A percentile compares a stretch with the other conserved stretches of the same genome.
These are phyloP conservation scores for Fusarium lyarnte DNA, from an alignment of 2,329 filamentous ascomycete species.

Conservation along the genomic window DNA sequence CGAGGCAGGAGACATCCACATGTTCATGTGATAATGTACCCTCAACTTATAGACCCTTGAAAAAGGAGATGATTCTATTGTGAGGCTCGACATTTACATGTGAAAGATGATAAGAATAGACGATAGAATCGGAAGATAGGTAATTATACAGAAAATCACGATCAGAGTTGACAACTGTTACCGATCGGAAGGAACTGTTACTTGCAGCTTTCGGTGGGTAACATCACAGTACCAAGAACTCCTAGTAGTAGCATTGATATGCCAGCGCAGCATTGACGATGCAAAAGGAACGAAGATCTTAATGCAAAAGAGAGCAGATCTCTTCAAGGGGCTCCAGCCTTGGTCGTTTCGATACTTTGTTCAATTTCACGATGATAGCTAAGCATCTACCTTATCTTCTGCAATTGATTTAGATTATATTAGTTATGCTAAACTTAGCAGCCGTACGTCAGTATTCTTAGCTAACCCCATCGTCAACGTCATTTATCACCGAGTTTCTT, in stretches of 20 bases:
- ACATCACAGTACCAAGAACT: not conserved
- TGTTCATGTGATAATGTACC: slow-evolving; percentile 38
- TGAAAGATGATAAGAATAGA: not conserved
- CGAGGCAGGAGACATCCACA: not conserved
- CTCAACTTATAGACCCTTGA: slow-evolving; percentile 9
- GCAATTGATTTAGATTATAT: not conserved
- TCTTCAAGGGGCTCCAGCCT: not conserved
- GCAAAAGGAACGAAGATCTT: not conserved
- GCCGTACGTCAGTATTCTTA: not conserved
- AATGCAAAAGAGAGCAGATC: not conserved
- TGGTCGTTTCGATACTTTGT: not conserved
- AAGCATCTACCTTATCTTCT: not conserved
- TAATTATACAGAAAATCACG: not conserved
- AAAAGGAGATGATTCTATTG: not conserved
- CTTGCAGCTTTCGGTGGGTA: slow-evolving; percentile 1
- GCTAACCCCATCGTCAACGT: slow-evolving; percentile 17
- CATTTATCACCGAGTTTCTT: not conserved
- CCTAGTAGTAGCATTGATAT: not conserved
- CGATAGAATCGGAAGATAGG: not conserved
- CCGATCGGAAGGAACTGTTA: not conserved
- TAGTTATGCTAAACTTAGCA: not conserved
- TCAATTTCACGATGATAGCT: not conserved
- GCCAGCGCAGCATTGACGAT: not conserved
- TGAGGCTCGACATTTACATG: not conserved
- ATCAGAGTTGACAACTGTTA: not conserved